Evolutionary conservation across 768 basidiomycete genomes (phyloP), one percentile per base, ranked within the genome.

Genomic region (Boletus sensibilis): DNA sequence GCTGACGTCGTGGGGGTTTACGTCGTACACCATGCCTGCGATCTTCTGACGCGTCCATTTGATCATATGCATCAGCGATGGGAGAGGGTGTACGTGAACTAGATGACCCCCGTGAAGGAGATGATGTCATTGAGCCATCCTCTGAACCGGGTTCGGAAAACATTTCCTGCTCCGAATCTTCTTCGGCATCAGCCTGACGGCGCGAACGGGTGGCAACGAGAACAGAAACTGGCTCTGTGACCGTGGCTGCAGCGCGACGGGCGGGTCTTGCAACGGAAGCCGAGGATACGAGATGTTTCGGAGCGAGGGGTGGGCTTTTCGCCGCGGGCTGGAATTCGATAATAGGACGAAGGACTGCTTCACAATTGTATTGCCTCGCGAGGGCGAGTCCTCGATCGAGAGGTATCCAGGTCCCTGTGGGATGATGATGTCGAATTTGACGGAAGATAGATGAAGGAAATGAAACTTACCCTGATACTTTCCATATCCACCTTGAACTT

Each of bases 401-500:
- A 21, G 97, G 97, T 59, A 99, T 94, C 97, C 97, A 99, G 23
- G 97, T 99, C 14, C 97, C 97, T 98, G 65, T 31, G 55, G 35
- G 18, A 47, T n/a, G 41, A 35, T 39, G 43, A 34, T 27, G 16
- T 60, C 33, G 29, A 31, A 31, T 31, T 16, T 20, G 34, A 27
- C 25, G 33, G 25, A 31, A 11, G 10, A 64, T 52, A 48, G 53
- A 42, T 27, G 34, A 38, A 34, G 29, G 21, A 56, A 43, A 59
- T 55, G 52, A 55, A n/a, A 66, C 82, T 59, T 49, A 95, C 97
- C 97, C 80, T 99, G 97, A 70, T 98, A 98, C 75, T 99, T 99
- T 63, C 97, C 97, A 72, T 98, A 99, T 3, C 97, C 97, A 23
- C 97, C 97, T 72, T 99, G 97, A 0, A 99, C 95, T 72, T 99